Base-by-base conservation (phyloP, 2,329 filamentous ascomycete species). In the Domatiomyces globalis region DNA sequence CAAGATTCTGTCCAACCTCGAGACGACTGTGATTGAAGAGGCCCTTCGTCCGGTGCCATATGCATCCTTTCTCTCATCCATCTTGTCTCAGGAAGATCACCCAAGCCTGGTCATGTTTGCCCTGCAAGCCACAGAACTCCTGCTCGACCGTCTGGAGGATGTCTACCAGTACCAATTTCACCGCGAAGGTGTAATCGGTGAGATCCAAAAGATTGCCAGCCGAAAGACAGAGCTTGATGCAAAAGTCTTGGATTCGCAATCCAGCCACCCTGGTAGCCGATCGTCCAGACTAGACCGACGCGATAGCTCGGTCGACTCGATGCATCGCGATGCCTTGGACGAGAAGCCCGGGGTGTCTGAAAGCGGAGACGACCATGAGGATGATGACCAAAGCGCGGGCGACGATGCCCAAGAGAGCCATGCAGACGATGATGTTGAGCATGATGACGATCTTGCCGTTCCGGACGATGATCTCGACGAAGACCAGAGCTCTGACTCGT, bases 141-240 rank as follows among this genome's bases (percentile, higher is more conserved):
- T 98, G 1, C 77, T 95, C 54, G 83, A 82, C 61, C 82, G 94
- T 17, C 73, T 98, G 5, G 87, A 89, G 56, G 76, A 83, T 19
- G 85, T 96, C 27, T 98, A 98, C 64, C 83, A 87, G 22, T 94
- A 95, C 62, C 94, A 98, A 61, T 90, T 98, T 60, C 94, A 98
- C 63, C 85, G 92, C 0, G 94, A 98, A 69, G 92, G 92, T 36
- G 92, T 98, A 44, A 89, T 96, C 60, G 77, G 84, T 1, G 90
- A 98, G 65, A 94, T 98, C 49, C 77, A 81, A 27, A 90, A 88
- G 63, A 73, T 98, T 29, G 83, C 87, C 0, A 75, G 75, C 51
- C 63, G 62, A 20, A 56, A 62, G 4, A 55, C 68, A 7, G 63
- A 66, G 1, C 56, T 54, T 4, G 62, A 64, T 27, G 60, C 60